Conservation (phyloP, 495 filamentous ascomycete species). For the Pyronema omphalodes region DNA sequence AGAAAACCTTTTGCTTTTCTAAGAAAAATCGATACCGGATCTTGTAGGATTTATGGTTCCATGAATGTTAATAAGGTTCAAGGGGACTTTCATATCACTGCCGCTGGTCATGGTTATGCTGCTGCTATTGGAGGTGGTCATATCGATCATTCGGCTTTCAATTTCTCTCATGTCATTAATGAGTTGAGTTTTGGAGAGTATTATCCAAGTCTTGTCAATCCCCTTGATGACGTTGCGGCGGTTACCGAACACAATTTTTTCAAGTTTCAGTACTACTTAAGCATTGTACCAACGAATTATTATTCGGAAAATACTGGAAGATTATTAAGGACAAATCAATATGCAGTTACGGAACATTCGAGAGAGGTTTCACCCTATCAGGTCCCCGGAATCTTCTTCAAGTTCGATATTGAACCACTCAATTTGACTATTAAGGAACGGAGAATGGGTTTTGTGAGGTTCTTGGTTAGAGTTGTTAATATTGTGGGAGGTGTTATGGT, state of each 20-base stretch:
- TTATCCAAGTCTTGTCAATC: slow-evolving; percentile 84
- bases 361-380: slow-evolving; percentile 45
- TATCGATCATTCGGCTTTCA: slow-evolving; percentile 78
- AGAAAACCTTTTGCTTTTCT: slow-evolving; percentile 33
- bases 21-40: slow-evolving; percentile 36
- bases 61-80: slow-evolving; percentile 90
- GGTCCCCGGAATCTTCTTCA: slow-evolving; percentile 91
- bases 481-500: slow-evolving; percentile 42
- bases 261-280: slow-evolving; percentile 98
- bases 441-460: slow-evolving; percentile 49
- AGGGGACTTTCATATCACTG: slow-evolving; percentile 96
- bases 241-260: slow-evolving; percentile 56
- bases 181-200: slow-evolving; percentile 93
- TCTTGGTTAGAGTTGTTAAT: slow-evolving; percentile 56
- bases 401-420: slow-evolving; percentile 98
- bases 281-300: slow-evolving; percentile 91
- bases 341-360: slow-evolving; percentile 80
- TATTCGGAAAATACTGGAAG: slow-evolving; percentile 34
- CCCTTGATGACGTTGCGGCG: slow-evolving; percentile 78
- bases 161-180: slow-evolving; percentile 93
- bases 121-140: slow-evolving; percentile 62
- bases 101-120: slow-evolving; percentile 79
- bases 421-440: slow-evolving; percentile 68
- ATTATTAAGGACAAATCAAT: slow-evolving; percentile 87
- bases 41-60: slow-evolving; percentile 76